Evolutionary conservation across 768 basidiomycete genomes (phyloP), one percentile per base, ranked within the genome.

Genomic region (Tulasnella sp.): DNA sequence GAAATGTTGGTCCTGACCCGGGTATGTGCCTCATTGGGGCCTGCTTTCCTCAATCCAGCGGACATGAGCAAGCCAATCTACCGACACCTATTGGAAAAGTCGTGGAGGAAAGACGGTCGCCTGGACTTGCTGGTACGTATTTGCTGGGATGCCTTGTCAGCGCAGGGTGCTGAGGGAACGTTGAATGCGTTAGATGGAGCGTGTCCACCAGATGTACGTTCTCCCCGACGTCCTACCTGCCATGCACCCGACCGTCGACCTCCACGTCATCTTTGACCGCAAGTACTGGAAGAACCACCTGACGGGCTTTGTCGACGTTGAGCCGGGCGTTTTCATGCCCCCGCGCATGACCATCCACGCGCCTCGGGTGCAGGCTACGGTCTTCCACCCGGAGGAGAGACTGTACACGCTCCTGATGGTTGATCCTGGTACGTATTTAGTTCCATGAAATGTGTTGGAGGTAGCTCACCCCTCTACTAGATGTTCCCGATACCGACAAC

Each of bases 401-500:
- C 86, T 94, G 8, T 98, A 98, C 86, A 98, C 97, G 0, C 87
- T 99, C 82, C 85, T 99, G 48, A 91, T 99, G 86, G 87, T 98
- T 72, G 97, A 98, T 85, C 92, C 93, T 77, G 96, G 95, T 93
- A 81, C 80, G 87, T 82, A 3, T 64, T 31, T 12, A 64, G 69
- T 42, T 76, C 48, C 5, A 28, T n/a, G 46, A 77, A 78, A 34
- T 24, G 24, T 75, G n/a, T 81, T 44, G 41, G 60, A 11, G n/a
- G 24, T 24, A 31, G 31, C 60, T 64, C 3, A 64, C 18, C 20
- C 28, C 28, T 42, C 22, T 42, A 69, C 4, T 83, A 94, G 96
- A 99, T 85, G 91, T 95, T 18, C 97, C 97, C n/a, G 89, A 96
- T 82, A 90, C 91, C 79, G 88, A 87, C 41, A 90, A 87, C 48